Conservation (phyloP, 306 rosid species). For the Quercus variabilis region DNA sequence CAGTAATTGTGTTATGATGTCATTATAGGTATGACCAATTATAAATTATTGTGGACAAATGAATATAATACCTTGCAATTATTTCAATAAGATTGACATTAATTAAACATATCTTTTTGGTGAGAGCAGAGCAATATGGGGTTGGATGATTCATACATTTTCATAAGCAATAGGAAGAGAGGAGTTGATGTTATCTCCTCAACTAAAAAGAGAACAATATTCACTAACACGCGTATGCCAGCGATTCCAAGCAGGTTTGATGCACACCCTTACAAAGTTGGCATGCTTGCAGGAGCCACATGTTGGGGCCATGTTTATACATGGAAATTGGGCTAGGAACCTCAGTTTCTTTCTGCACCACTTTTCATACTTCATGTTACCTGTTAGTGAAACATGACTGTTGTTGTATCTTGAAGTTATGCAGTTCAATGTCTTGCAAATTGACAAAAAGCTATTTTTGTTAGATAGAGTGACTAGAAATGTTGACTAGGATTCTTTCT, state of each 20-base stretch:
- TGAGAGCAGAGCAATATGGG: constrained; percentile 83
- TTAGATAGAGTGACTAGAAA: background rate
- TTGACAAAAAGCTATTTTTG: background rate
- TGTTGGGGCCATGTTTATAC: constrained; percentile 48
- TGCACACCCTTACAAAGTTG: constrained; percentile 48
- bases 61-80: too few relatives aligned
- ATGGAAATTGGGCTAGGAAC: constrained; percentile 24
- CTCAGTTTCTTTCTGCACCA: constrained; percentile 1
- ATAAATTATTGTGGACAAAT: background rate
- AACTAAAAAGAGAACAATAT: constrained; percentile 28
- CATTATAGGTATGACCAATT: background rate
- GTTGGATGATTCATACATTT: constrained; percentile 70
- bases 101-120: background rate
- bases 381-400: background rate
- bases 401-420: background rate
- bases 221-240: constrained; percentile 51
- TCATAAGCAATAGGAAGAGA: constrained; percentile 79
- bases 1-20: too few relatives aligned
- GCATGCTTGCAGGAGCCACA: constrained; percentile 49
- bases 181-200: constrained; percentile 68
- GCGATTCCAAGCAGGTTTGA: constrained; percentile 83
- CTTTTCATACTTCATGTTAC: background rate
- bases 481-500: background rate
- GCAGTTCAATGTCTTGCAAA: background rate
- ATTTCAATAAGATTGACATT: background rate